Base-by-base conservation (phyloP, 2,329 filamentous ascomycete genomes). In the Sporothrix mexicana region DNA sequence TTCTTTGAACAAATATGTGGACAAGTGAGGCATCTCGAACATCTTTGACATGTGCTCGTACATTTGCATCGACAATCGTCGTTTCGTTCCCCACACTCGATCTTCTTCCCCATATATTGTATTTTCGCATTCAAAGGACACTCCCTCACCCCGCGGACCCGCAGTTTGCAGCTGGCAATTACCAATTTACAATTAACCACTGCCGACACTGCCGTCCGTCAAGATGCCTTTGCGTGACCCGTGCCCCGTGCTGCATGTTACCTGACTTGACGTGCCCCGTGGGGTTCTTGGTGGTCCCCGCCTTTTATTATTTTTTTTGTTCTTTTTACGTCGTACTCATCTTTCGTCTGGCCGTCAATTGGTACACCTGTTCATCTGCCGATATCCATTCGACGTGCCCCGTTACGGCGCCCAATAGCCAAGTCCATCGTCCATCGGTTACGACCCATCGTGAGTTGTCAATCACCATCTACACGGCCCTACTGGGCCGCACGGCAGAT, bases 1-100 rank as follows among this genome's bases (percentile, higher is more conserved):
- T 36, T 4, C 30, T 36, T 36, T 4, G 30, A 7, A 36, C 30
- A 36, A 36, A 36, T 6, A 36, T 36, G 30, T 36, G 30, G 7
- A 36, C 30, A 36, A 7, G 30, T 36, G 30, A 36, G 30, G 30
- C 30, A 36, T 36, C 30, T 36, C 30, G 30, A 36, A 36, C 30
- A 20, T 17, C 20, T 12, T 62, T n/a, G 59, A 45, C 59, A 62
- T 62, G 59, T 62, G 59, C 59, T 62, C 36, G 20, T 62, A n/a
- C 59, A 62, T 62, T 17, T 20, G 3, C 15, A 55, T 12, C 20
- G 9, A 36, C 30, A 36, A 36, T 36, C 30, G 30, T 36, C 30
- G 30, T 36, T 4, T 7, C 30, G 30, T 36, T 55, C 51, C 51
- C 51, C 51, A 55, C 51, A 55, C 10, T 25, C 9, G 13, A 36